Evolutionary conservation across 306 rosid species (phyloP), one percentile per base, ranked within the genome.

Genomic region (Malus orientalis): DNA sequence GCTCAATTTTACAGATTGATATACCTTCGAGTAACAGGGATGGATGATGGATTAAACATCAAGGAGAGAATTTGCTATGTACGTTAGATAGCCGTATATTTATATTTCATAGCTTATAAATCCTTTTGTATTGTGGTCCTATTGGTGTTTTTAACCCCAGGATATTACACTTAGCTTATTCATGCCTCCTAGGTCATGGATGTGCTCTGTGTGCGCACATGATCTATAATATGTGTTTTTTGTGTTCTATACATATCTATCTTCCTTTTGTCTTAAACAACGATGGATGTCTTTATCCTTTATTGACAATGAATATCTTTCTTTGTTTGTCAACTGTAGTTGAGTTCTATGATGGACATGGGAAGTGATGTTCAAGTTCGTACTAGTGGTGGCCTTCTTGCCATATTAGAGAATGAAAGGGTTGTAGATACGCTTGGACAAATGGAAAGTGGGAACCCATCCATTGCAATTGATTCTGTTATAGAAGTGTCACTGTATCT

Each of bases 271-370:
- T 54, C 6, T 54, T 59, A 53, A 36, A 19, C 57, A 71, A 11
- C 3, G 8, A 44, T 33, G 8, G 36, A 70, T 61, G 25, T 70
- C 32, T 73, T 74, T 60, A n/a, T 78, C 72, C 63, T 69, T 9
- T 54, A 8, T 51, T 9, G 20, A 47, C 45, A 11, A n/a, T 67
- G 67, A 20, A 30, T 75, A 22, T 11, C 19, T 51, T 67, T 49
- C 53, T 30, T 69, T 71, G 20, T 82, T 47, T 70, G 68, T 69
- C 73, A 22, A 79, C 70, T 80, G 73, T 86, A 92, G 98, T 70
- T 95, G 87, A 95, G 86, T 85, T 95, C 98, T 84, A 89, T 95
- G 97, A 95, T 95, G 96, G 93, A 95, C 86, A 83, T 88, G 96
- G 89, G 87, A 85, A 92, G 91, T 85, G 98, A 95, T 77, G 84